Evolutionary conservation across 495 filamentous ascomycete species (phyloP).

Genomic region (Cercophora samala): DNA sequence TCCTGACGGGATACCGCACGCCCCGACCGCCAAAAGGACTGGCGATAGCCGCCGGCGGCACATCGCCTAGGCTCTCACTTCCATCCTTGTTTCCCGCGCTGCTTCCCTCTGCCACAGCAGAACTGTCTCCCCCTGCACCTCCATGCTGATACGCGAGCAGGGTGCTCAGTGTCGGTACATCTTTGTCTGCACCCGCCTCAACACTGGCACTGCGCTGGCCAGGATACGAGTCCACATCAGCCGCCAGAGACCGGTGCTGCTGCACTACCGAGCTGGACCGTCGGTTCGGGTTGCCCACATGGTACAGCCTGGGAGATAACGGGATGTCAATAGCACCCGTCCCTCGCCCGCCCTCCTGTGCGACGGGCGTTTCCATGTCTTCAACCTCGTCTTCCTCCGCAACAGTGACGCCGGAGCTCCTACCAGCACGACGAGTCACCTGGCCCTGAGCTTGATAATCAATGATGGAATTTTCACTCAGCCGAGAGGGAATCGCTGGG

Average conservation of each 20-base stretch:
- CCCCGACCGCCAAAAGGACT: constrained; percentile 36
- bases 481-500: constrained; percentile 84
- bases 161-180: constrained; percentile 55
- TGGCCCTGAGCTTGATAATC: constrained; percentile 55
- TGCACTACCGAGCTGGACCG: constrained; percentile 78
- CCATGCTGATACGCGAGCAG: constrained; percentile 47
- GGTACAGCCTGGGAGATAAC: constrained; percentile 65
- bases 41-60: not conserved
- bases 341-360: constrained; percentile 36
- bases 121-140: not conserved
- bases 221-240: constrained; percentile 62
- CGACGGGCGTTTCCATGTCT: constrained; percentile 34
- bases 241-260: constrained; percentile 52
- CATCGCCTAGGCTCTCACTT: not conserved
- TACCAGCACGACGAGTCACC: constrained; percentile 20
- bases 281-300: constrained; percentile 48
- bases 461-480: constrained; percentile 84
- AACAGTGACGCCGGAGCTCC: constrained; percentile 29
- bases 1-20: constrained; percentile 1
- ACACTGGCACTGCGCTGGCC: constrained; percentile 72
- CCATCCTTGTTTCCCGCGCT: constrained; percentile 1
- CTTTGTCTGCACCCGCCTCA: constrained; percentile 56
- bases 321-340: constrained; percentile 81
- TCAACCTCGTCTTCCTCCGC: constrained; percentile 28
- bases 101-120: not conserved